Evolutionary conservation across 345 rosid genomes (phyloP), one percentile per base, ranked within the genome.

Genomic region (Populus nigra): DNA sequence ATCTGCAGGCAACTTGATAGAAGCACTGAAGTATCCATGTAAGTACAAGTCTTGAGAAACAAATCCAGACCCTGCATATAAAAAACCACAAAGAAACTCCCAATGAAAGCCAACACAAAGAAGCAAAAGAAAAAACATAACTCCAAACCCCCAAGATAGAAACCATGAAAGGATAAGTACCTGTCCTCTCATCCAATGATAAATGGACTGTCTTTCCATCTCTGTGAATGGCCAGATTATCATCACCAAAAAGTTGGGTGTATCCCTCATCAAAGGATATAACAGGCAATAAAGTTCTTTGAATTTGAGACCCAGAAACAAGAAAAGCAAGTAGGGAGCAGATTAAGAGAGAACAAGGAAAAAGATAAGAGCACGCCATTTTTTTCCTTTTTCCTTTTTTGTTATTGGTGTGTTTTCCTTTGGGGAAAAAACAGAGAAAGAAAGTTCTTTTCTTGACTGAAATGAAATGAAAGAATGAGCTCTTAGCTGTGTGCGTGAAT

Each of bases 11-110:
- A 96, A 77, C 86, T 92, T 96, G 38, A 96, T 90, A 47, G 94
- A 90, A 76, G 97, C 94, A 82, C 98, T 92, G 90, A 96, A 96
- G 83, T 89, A 91, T 1, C 99, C 99, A 86, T 94, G 97, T 61
- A 91, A 86, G 85, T 93, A 96, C 47, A 93, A 87, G 84, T 96
- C 99, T 53, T 96, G 94, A 67, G 99, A 96, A 63, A 85, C 95
- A 86, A 96, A 96, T 74, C 99, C 99, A 87, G 98, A 93, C 80
- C 98, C 99, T 96, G 97, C 43, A 75, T 71, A 73, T 18, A 72
- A n/a, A 61, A 15, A 72, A 8, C 22, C 59, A 53, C 13, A 15
- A 39, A 31, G 20, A 68, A 38, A 71, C 18, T 29, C 33, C 53
- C 71, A 16, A 69, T 62, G 62, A 31, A 73, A n/a, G 12, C 31